Percentiles rank a stretch among this genome's conserved stretches.
Conservation (phyloP, 805 yeast genomes). For the Barnettozyma sp. region DNA sequence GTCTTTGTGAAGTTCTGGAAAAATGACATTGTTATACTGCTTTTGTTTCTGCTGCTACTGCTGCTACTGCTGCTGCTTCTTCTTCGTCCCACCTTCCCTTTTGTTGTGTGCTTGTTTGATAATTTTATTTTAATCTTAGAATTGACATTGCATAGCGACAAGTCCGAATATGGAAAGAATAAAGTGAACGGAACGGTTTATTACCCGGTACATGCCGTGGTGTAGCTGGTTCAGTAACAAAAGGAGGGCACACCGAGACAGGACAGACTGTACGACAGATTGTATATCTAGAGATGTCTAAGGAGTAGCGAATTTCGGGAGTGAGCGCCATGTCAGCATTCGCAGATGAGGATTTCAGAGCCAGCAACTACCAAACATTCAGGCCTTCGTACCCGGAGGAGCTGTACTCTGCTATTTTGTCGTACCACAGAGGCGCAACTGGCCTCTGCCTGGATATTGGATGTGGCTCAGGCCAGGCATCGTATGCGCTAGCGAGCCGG, state of each 20-base stretch:
- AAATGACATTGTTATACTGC: conserved; percentile 20
- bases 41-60: background rate
- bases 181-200: no score
- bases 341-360: conserved; percentile 43
- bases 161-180: no score
- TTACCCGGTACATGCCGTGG: no score
- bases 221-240: no score
- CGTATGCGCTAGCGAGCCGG: conserved; percentile 39
- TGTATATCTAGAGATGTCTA: no score
- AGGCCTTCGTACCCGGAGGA: conserved; percentile 61
- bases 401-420: conserved; percentile 37
- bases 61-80: background rate
- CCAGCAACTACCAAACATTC: conserved; percentile 45
- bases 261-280: no score
- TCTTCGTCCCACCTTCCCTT: background rate
- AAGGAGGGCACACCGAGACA: no score
- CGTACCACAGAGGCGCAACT: conserved; percentile 36
- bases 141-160: no score
- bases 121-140: no score
- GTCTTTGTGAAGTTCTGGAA: conserved; percentile 22
- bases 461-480: conserved; percentile 75
- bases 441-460: conserved; percentile 60
- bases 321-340: conserved; percentile 50
- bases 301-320: no score
- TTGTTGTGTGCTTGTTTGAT: background rate